phyloP scores from a whole-genome alignment of 1,139 yeast genomes.

The Lodderomyces jiufengensis region DNA sequence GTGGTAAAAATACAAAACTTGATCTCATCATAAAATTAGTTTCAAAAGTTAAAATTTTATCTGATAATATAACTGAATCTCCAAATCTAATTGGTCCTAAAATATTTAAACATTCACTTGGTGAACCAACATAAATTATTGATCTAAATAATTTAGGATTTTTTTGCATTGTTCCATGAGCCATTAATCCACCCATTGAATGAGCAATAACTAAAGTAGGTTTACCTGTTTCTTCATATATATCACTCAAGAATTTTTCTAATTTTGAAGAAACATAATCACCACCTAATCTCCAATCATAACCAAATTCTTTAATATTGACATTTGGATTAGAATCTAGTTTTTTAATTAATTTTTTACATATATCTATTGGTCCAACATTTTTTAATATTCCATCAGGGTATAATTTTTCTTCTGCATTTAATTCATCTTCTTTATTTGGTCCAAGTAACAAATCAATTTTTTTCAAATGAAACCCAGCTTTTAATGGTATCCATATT shows the following conservation, averaged over 20 bases:
- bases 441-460: slow-evolving; percentile 74
- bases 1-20: slow-evolving; percentile 72
- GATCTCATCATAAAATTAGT: slow-evolving; percentile 88
- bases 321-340: slow-evolving; percentile 57
- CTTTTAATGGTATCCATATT: slow-evolving; percentile 85
- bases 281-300: slow-evolving; percentile 84
- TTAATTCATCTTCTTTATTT: slow-evolving; percentile 54
- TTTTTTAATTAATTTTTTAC: slow-evolving; percentile 56
- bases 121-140: slow-evolving; percentile 76
- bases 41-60: slow-evolving; percentile 71
- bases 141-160: slow-evolving; percentile 71
- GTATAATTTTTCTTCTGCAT: slow-evolving; percentile 48
- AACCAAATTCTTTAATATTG: slow-evolving; percentile 71
- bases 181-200: slow-evolving; percentile 89
- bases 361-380: slow-evolving; percentile 84
- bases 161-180: slow-evolving; percentile 72
- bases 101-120: slow-evolving; percentile 80
- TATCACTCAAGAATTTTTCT: slow-evolving; percentile 39
- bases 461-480: slow-evolving; percentile 72
- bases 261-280: slow-evolving; percentile 50
- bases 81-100: slow-evolving; percentile 83
- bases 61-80: slow-evolving; percentile 73
- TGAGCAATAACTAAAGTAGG: slow-evolving; percentile 77
- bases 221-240: slow-evolving; percentile 41
- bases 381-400: slow-evolving; percentile 80